A percentile compares a stretch with the other conserved stretches of the same genome.
phyloP scores from a whole-genome alignment of 768 basidiomycete species.

The Boletus tomentosulus region DNA sequence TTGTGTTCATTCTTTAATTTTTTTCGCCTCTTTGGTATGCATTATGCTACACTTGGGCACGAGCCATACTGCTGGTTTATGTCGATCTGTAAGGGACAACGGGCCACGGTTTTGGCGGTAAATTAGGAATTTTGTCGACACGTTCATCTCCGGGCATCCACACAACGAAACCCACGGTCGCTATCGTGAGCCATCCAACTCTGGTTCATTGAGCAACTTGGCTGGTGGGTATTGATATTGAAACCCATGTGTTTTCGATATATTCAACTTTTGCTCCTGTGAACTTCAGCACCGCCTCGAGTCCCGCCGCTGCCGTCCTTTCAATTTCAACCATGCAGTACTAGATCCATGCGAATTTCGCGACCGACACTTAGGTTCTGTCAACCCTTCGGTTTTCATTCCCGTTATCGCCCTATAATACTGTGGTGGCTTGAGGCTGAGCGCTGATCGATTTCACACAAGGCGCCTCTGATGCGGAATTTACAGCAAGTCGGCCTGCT shows the following conservation, averaged over 20 bases:
- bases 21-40: neutral
- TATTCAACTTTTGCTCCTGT: neutral
- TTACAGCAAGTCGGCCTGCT: conserved; percentile 22
- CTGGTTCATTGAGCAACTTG: neutral
- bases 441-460: neutral
- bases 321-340: too few relatives aligned
- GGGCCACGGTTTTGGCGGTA: neutral
- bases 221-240: neutral
- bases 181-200: neutral
- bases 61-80: neutral
- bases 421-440: neutral
- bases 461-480: neutral
- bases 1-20: neutral
- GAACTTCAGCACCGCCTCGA: neutral
- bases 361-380: neutral
- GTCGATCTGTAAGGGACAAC: neutral
- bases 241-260: neutral
- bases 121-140: neutral
- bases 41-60: neutral
- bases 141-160: neutral
- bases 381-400: neutral
- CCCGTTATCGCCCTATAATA: neutral
- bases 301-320: too few relatives aligned
- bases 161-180: neutral
- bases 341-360: too few relatives aligned